These are phyloP conservation scores for Mycothermus thermophilus DNA, from an alignment of 495 filamentous ascomycete genomes.

Conservation along the genomic window DNA sequence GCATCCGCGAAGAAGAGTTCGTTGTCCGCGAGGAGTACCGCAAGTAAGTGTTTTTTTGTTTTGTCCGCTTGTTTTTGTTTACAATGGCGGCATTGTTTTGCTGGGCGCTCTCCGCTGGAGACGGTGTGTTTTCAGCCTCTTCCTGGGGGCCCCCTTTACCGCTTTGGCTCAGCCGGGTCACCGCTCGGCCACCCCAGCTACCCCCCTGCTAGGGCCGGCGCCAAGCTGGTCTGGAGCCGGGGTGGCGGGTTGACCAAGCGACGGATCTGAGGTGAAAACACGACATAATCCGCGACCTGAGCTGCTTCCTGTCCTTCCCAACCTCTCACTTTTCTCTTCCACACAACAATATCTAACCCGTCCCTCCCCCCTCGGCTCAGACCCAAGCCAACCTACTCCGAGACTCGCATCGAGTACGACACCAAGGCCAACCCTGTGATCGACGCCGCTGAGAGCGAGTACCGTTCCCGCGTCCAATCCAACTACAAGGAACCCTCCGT, in stretches of 20 bases:
- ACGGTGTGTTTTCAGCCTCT: too few relatives aligned
- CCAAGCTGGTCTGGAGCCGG: conserved; percentile 6
- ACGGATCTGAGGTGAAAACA: too few relatives aligned
- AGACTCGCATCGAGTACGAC: conserved; percentile 51
- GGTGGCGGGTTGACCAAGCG: conserved; percentile 18
- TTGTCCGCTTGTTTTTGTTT: conserved; percentile 2
- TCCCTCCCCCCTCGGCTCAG: conserved; percentile 27
- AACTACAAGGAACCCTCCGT: conserved; percentile 43
- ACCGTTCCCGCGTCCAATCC: conserved; percentile 63
- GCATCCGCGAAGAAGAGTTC: conserved; percentile 37
- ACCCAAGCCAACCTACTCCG: conserved; percentile 41
- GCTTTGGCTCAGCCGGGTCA: too few relatives aligned
- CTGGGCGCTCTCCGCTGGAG: conserved; percentile 1
- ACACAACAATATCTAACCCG: conserved; percentile 7
- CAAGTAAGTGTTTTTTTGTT: conserved; percentile 21
- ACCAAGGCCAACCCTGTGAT: conserved; percentile 43
- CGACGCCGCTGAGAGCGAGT: conserved; percentile 75
- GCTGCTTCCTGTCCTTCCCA: conserved; percentile 1
- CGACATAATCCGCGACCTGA: too few relatives aligned
- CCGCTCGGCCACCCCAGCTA: conserved; percentile 1
- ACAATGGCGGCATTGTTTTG: neutral
- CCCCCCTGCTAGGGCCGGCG: conserved; percentile 3
- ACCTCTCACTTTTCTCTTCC: neutral
- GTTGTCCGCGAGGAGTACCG: conserved; percentile 40
- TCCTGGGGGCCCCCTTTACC: too few relatives aligned